A percentile compares a stretch with the other conserved stretches of the same genome.
phyloP scores from a whole-genome alignment of 805 yeast species.

The Grigorovia yakushimaensis region DNA sequence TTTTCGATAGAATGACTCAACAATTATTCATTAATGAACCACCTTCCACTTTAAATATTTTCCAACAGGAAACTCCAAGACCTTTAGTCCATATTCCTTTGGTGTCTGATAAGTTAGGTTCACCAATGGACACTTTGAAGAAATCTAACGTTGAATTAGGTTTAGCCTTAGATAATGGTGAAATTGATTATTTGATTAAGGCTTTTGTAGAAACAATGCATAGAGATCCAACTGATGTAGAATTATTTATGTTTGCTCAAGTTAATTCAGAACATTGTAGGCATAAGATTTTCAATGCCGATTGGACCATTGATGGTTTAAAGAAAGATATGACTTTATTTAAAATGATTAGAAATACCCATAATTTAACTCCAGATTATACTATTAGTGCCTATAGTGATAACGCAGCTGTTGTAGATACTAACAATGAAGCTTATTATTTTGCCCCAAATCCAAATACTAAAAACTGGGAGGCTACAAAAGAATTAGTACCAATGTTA shows the following conservation, averaged over 20 bases:
- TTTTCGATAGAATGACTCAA: conserved; percentile 95
- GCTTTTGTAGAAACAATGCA: conserved; percentile 70
- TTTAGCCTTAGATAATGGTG: conserved; percentile 89
- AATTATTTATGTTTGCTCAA: conserved; percentile 97
- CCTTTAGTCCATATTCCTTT: conserved; percentile 72
- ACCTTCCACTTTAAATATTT: conserved; percentile 64
- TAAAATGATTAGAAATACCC: conserved; percentile 94
- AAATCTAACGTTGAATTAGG: conserved; percentile 80
- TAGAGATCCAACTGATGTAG: conserved; percentile 96
- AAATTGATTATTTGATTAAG: conserved; percentile 73
- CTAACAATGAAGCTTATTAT: conserved; percentile 52
- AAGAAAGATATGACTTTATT: conserved; percentile 67
- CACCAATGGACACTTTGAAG: conserved; percentile 45
- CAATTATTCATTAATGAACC: conserved; percentile 44
- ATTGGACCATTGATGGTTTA: conserved; percentile 88
- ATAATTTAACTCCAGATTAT: conserved; percentile 62
- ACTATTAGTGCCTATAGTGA: conserved; percentile 94
- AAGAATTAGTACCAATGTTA: conserved; percentile 77
- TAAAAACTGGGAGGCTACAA: conserved; percentile 61
- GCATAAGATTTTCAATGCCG: conserved; percentile 97
- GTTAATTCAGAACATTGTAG: conserved; percentile 99
- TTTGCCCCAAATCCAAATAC: conserved; percentile 70
- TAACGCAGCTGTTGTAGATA: conserved; percentile 83
- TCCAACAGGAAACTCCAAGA: conserved; percentile 70
- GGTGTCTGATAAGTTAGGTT: conserved; percentile 30